Evolutionary conservation across 1,139 yeast genomes (phyloP), one percentile per base, ranked within the genome.

Genomic region (Yamadazyma diddensiae): DNA sequence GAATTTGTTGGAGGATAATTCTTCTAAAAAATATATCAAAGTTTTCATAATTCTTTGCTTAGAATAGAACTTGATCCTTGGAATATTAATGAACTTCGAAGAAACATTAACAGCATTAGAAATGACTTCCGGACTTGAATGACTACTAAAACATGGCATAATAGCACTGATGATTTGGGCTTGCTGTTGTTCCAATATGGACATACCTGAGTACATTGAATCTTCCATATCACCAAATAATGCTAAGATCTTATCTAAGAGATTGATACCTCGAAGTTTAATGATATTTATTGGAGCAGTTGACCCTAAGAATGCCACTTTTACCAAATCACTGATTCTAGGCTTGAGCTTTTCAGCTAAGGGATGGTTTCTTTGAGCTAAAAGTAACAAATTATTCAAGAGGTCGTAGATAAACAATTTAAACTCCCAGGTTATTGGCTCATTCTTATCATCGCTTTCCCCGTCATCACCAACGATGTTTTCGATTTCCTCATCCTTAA

Each of bases 81-180:
- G 73, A 17, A 70, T 51, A 39, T 65, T 70, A 31, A 88, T 70
- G 48, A 90, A 82, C 34, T 82, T 82, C 0, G 95, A 90, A 27
- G 87, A 79, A 3, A 88, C 85, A 30, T 77, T 75, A 27, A 90
- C 77, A 0, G 96, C 96, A 39, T 76, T 76, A 13, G 85, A 77
- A 4, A 94, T 88, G 0, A 87, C 74, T 28, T 74, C 74, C 1
- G 94, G 77, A 16, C 83, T 81, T 35, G 88, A 81, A 17, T 81
- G 88, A 3, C 73, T 65, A 26, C 74, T 73, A 58, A 92, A 92
- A n/a, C 95, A 87, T 0, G 97, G 96, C 30, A 88, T 75, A 38
- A 92, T 68, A 0, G 97, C 95, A 41, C 95, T 82, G 9, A 87
- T 82, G 12, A 92, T 84, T 48, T 88, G 97, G 0, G 97, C 97